Evolutionary conservation across 148 eudicot genomes (phyloP), one percentile per base, ranked within the genome.

Genomic region (Rhododendron simsii): DNA sequence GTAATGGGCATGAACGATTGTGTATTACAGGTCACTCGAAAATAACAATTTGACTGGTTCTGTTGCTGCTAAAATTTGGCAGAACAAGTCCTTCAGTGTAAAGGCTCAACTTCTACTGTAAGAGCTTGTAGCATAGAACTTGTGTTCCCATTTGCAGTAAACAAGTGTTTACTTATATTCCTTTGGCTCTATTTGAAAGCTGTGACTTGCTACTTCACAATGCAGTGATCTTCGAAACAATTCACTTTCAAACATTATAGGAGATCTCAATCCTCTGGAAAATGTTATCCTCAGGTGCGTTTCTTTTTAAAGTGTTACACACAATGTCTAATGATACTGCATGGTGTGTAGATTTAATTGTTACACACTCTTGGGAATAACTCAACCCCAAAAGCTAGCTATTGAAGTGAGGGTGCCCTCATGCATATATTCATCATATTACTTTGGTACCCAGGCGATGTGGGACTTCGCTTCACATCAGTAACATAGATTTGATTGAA

Each of bases 161-260:
- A 55, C 79, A 65, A 47, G 79, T 83, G 3, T 81, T 39, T 67
- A 4, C n/a, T 45, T 84, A 37, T n/a, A 39, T 83, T 45, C 45
- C 26, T 65, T 50, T 76, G 65, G 4, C 78, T 61, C 39, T 85
- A 18, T 80, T 61, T 78, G 44, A 75, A 80, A 85, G 26, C 69
- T 63, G 28, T 33, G 81, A 3, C 71, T 65, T 75, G 59, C 86
- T 89, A 80, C 74, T 87, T 86, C 67, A 80, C 50, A 78, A 73
- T 92, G 91, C 95, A 96, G 98, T 88, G 98, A 96, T 92, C 90
- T 96, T 80, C 93, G 86, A 63, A 89, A 92, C 82, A 96, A 96
- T 87, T 81, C 82, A n/a, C 88, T 96, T 78, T 89, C 93, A 47
- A 87, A 88, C 85, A 86, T 93, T 74, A 87, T 90, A 51, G 96